These are phyloP conservation scores for Trichoderma orchidacearum DNA, from an alignment of 495 filamentous ascomycete genomes.

Conservation along the genomic window DNA sequence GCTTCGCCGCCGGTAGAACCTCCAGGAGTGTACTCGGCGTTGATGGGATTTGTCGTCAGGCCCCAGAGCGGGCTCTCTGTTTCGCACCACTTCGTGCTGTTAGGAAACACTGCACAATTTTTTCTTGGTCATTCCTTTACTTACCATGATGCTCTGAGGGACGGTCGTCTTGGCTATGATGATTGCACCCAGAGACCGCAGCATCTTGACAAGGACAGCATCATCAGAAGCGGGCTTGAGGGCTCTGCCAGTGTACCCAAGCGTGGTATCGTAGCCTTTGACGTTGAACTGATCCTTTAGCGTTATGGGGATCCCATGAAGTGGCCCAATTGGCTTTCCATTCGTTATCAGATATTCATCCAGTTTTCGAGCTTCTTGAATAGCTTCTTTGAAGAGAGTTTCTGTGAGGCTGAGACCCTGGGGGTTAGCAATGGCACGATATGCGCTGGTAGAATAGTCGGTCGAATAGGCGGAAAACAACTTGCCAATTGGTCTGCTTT, in stretches of 20 bases:
- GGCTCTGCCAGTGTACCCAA: constrained; percentile 41
- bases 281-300: constrained; percentile 48
- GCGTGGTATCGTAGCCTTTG: constrained; percentile 51
- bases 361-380: constrained; percentile 46
- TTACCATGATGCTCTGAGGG: constrained; percentile 43
- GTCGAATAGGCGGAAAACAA: no score
- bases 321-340: constrained; percentile 44
- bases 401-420: no score
- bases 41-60: constrained; percentile 36
- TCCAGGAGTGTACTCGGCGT: constrained; percentile 37
- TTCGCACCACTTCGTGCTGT: constrained; percentile 52
- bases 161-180: constrained; percentile 40
- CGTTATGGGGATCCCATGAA: constrained; percentile 63
- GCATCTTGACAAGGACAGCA: constrained; percentile 20
- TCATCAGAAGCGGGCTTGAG: constrained; percentile 7
- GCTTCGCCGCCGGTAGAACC: constrained; percentile 52
- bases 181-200: constrained; percentile 30
- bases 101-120: no score
- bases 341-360: constrained; percentile 46
- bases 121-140: no score
- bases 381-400: constrained; percentile 41
- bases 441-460: no score
- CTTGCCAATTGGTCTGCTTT: no score
- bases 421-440: no score
- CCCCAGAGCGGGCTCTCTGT: constrained; percentile 5